Evolutionary conservation across 495 filamentous ascomycete species (phyloP).

Genomic region (Hypomontagnella submonticulosa): DNA sequence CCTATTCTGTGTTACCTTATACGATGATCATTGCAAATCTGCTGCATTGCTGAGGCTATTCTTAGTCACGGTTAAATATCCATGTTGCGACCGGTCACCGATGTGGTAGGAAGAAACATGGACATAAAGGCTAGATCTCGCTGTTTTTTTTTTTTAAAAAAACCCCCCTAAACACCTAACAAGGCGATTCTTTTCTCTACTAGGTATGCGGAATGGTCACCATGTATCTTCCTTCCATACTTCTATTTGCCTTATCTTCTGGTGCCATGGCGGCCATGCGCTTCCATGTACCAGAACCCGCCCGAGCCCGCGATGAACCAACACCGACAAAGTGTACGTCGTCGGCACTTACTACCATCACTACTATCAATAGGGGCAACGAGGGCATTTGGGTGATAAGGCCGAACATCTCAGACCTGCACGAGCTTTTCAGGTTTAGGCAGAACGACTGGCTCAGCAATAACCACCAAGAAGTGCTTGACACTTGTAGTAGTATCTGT

Average conservation of each 20-base stretch:
- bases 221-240: conserved; percentile 22
- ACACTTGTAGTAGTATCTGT: conserved; percentile 34
- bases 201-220: not conserved
- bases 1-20: conserved; percentile 17
- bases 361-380: conserved; percentile 35
- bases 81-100: conserved; percentile 28
- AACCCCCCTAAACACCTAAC: not conserved
- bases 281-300: conserved; percentile 36
- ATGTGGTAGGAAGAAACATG: conserved; percentile 17
- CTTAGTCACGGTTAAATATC: conserved; percentile 34
- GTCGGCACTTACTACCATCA: conserved; percentile 30
- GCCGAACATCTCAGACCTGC: conserved; percentile 23
- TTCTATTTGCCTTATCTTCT: conserved; percentile 25
- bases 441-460: conserved; percentile 42
- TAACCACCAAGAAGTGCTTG: conserved; percentile 33
- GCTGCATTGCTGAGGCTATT: conserved; percentile 19
- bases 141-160: conserved; percentile 5
- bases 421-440: conserved; percentile 31
- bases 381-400: conserved; percentile 42
- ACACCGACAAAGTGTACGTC: conserved; percentile 36
- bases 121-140: conserved; percentile 27
- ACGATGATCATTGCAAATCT: conserved; percentile 21
- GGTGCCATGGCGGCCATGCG: conserved; percentile 24
- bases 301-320: conserved; percentile 28
- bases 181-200: not conserved